A percentile compares a stretch with the other conserved stretches of the same genome.
phyloP scores from a whole-genome alignment of 2,329 filamentous ascomycete genomes.

The Rutstroemia sydowiana region DNA sequence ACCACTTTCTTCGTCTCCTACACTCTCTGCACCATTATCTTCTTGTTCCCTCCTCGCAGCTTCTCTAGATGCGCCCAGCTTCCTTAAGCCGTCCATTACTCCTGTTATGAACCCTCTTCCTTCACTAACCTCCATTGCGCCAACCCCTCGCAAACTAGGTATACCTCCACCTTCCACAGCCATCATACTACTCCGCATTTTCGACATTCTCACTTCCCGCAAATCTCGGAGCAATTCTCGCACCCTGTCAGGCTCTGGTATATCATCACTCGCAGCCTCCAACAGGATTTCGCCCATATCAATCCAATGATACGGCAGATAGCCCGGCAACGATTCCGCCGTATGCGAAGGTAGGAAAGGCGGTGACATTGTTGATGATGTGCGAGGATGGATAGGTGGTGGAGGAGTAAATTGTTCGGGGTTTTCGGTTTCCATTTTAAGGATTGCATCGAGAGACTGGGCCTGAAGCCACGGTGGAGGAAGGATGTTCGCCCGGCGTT shows the following conservation, averaged over 20 bases:
- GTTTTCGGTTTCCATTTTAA: constrained; percentile 71
- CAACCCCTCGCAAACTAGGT: constrained; percentile 64
- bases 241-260: constrained; percentile 66
- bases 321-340: constrained; percentile 56
- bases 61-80: constrained; percentile 75
- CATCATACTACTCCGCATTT: constrained; percentile 70
- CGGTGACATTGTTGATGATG: constrained; percentile 44
- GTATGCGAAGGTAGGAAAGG: constrained; percentile 77
- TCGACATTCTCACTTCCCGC: constrained; percentile 81
- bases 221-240: constrained; percentile 71
- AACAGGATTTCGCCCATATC: constrained; percentile 84
- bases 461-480: constrained; percentile 84
- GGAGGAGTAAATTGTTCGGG: constrained; percentile 70
- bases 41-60: constrained; percentile 69
- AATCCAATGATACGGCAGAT: constrained; percentile 91
- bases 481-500: constrained; percentile 86
- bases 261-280: constrained; percentile 76
- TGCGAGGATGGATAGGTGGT: constrained; percentile 54
- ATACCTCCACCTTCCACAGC: constrained; percentile 71
- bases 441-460: constrained; percentile 65
- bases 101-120: constrained; percentile 75
- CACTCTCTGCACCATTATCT: constrained; percentile 51
- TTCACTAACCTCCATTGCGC: constrained; percentile 88
- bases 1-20: constrained; percentile 50
- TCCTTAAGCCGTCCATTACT: constrained; percentile 81